Base-by-base conservation (phyloP, 768 basidiomycete genomes). In the Tephrocybe sp. region DNA sequence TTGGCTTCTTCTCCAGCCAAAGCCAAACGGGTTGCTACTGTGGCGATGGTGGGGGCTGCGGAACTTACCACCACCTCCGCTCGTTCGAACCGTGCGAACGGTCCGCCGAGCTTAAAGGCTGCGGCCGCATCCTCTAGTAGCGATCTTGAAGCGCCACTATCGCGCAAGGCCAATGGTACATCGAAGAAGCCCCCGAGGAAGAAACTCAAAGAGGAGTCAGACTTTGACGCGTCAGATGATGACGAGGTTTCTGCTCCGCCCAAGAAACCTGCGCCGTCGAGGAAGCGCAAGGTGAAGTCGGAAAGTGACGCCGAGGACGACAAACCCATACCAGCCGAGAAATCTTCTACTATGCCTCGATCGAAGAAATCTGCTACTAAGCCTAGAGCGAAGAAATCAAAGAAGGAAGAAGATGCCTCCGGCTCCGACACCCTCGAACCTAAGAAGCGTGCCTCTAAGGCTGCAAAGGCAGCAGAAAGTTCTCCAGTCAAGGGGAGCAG, bases 1-100 rank as follows among this genome's bases (percentile, higher is more conserved):
- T 77, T 89, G 33, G 84, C 87, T 43, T 86, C 87, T 23, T 88
- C 89, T 33, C 87, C 86, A 17, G 75, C 71, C 3, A 90, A 88
- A 68, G 75, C 71, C 3, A 90, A 88, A 68, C 70, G 69, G 50
- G 51, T 62, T 15, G 66, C 70, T 39, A 65, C 70, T 3, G 65
- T 71, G n/a, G 61, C 70, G 32, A 75, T 71, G 68, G 69, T 71
- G 18, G 74, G 77, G 30, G 71, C 70, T 32, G 65, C 72, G 25
- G 62, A 67, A 45, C 68, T 73, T 23, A 72, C 75, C 17, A 71
- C 74, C 2, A 15, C 47, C 14, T 37, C 61, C 9, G 45, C 45
- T 20, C 43, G 42, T 45, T 62, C 70, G 32, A 81, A 78, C 48
- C 72, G 76, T 26, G 73, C 71, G 39, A 81, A 79, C 49, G 73